Evolutionary conservation across 1,139 yeast genomes (phyloP), one percentile per base, ranked within the genome.

Genomic region (Kodamaea derodonti): DNA sequence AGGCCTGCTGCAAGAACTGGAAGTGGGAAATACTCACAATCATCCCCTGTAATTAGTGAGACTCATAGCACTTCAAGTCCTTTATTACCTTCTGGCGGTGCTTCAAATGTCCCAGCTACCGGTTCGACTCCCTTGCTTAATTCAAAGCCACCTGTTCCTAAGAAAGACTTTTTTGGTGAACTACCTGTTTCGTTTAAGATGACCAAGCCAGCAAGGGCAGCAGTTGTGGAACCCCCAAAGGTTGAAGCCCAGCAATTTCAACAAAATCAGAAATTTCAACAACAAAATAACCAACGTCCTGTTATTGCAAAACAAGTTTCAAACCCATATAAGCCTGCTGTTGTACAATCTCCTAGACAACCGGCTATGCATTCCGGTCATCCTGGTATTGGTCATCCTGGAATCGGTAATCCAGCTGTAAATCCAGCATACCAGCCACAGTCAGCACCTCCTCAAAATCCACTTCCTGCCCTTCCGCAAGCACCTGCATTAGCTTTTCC

Each of bases 101-200:
- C 14, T 13, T 25, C 28, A 6, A 25, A 14, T 14, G 17, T 14
- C 17, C 20, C 31, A 12, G 4, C 20, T 10, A 5, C 16, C 29
- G 4, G 16, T 20, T 15, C 20, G 20, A 14, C 13, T 17, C 14
- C 9, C 23, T n/a, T 15, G 15, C 15, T 15, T 6, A 34, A 38
- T 16, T 29, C 33, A 4, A 25, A 27, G 16, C 32, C 37, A 30
- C 36, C 46, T 7, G 31, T 40, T 13, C 40, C 41, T 15, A 31
- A 34, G 28, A 41, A 36, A 22, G 37, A 52, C 3, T 78, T 78
- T 47, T 78, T 75, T 48, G 81, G 75, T 41, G 84, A 78, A 37
- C 56, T 75, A 28, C 84, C 74, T 2, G 54, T 63, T 20, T 45
- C 51, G 3, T 42, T 55, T 4, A 47, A 46, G 29, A 43, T 44